Evolutionary conservation across 176 grass and related monocot genomes (phyloP).

Genomic region (Oryza longistaminata): DNA sequence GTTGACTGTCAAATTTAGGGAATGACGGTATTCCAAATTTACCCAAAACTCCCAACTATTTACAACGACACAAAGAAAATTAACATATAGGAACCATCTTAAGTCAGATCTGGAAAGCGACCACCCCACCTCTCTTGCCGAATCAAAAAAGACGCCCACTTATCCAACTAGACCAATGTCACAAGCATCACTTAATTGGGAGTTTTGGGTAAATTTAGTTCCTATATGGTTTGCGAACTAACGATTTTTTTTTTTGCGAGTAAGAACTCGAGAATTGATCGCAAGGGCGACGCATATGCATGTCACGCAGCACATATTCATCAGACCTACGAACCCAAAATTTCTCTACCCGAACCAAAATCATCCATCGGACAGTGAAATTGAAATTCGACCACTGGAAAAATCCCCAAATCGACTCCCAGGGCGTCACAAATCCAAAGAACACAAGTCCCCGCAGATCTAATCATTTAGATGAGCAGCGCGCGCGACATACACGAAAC

Average conservation of each 20-base stretch:
- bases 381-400: background rate
- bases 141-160: background rate
- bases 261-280: background rate
- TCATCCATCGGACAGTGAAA: too few species aligned
- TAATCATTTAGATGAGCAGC: background rate
- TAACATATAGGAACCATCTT: background rate
- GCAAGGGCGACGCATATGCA: background rate
- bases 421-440: slow-evolving; percentile 11
- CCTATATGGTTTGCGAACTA: background rate
- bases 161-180: background rate
- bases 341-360: background rate
- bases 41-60: background rate
- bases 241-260: background rate
- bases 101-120: slow-evolving; percentile 21
- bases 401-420: background rate
- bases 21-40: slow-evolving; percentile 8
- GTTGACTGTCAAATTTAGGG: background rate
- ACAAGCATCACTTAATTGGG: background rate
- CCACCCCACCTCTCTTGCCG: background rate
- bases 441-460: slow-evolving; percentile 8
- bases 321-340: slow-evolving; percentile 2
- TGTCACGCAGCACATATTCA: background rate
- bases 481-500: background rate
- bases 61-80: background rate
- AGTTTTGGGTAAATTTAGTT: too few species aligned